phyloP scores from a whole-genome alignment of 805 yeast species.

The Geotrichum ghanense region DNA sequence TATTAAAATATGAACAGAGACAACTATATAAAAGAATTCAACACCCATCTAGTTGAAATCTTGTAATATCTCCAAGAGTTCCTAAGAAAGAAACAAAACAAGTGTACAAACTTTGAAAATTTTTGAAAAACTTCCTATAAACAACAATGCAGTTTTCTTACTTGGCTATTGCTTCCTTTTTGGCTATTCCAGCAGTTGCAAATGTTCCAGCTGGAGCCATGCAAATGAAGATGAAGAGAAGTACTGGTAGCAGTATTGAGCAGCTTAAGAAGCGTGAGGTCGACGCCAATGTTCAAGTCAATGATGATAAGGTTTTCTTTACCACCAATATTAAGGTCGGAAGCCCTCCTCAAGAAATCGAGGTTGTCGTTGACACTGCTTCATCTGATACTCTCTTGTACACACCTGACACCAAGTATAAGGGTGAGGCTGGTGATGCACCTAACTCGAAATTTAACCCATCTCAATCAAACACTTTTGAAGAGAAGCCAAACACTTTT shows the following conservation, averaged over 20 bases:
- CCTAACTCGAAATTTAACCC: slow-evolving; percentile 17
- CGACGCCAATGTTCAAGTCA: neutral
- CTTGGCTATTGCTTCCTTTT: neutral
- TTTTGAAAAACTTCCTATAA: neutral
- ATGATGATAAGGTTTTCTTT: slow-evolving; percentile 18
- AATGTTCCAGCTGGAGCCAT: neutral
- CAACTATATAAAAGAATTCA: no score
- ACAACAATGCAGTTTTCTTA: neutral
- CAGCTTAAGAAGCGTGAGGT: neutral
- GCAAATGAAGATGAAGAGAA: neutral
- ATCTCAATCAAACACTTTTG: slow-evolving; percentile 22
- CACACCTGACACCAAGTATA: slow-evolving; percentile 23
- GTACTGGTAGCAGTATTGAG: neutral
- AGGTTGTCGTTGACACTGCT: slow-evolving; percentile 38
- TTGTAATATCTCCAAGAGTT: no score
- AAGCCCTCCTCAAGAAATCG: slow-evolving; percentile 31
- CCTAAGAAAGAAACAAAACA: no score
- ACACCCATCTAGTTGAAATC: no score
- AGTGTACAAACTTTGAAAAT: no score
- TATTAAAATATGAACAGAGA: no score
- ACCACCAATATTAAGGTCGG: slow-evolving; percentile 29
- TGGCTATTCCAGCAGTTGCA: neutral
- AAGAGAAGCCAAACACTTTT: slow-evolving; percentile 26
- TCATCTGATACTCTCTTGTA: slow-evolving; percentile 40
- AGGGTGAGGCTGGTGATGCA: slow-evolving; percentile 13